Base-by-base conservation (phyloP, 257 asterid species). In the Ophiorrhiza pumila region DNA sequence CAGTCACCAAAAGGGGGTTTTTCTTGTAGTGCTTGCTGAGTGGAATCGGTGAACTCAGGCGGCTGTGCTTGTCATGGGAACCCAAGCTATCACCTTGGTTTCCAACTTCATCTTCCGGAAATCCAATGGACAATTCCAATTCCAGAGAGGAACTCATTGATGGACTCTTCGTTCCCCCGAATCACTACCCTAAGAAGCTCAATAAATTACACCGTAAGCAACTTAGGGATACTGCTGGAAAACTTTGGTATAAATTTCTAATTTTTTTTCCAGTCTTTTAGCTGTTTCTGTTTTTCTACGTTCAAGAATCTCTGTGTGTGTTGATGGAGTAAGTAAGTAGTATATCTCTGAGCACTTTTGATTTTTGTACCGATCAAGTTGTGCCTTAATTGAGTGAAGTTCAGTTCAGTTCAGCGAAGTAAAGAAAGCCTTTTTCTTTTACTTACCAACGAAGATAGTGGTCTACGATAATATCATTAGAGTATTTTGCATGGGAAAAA, bases 161-260 rank as follows among this genome's bases (percentile, higher is more conserved):
- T 22, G 99, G 97, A 47, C 91, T 94, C 63, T 94, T 76, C 69
- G 84, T 91, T 72, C 96, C 97, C n/a, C 97, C 97, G 6, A 88
- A 5, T 4, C 41, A 78, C 45, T 87, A 90, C 74, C 97, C 99
- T 55, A 91, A 73, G 72, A 87, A 81, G 85, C 77, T 87, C 17
- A 91, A 86, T 79, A 91, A 88, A 69, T 56, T 91, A 62, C 42
- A 82, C 22, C 86, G 78, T 79, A 91, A 91, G 79, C 90, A 87
- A 77, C 82, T 87, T 78, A 88, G 88, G 78, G 98, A 91, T 76
- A 87, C 99, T 42, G 80, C 94, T n/a, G 99, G 99, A 68, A 94
- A 84, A 74, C 84, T 82, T 74, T 91, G 99, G 99, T 91, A 74
- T 17, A 7, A 31, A 0, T 29, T 59, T 29, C 27, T 13, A 1